A percentile compares a stretch with the other conserved stretches of the same genome.
Evolutionary conservation across 2,329 filamentous ascomycete genomes (phyloP).

Genomic region (Chaetomium globosum): DNA sequence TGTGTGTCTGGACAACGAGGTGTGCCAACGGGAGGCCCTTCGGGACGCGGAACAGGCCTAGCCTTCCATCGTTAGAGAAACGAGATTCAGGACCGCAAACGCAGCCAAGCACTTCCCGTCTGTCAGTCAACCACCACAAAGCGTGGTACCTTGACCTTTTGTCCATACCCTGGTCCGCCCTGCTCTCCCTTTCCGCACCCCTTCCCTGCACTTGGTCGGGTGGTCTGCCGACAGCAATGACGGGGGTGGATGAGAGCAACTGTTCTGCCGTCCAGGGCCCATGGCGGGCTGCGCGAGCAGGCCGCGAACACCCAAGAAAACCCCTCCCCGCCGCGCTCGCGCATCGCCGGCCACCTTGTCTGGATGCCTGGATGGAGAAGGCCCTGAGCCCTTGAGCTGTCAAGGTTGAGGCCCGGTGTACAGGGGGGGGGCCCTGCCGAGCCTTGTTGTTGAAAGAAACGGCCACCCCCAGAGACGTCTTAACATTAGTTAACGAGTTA

Average conservation of each 20-base stretch:
- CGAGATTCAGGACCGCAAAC: slow-evolving; percentile 35
- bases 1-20: background rate
- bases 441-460: slow-evolving; percentile 15
- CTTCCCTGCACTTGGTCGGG: slow-evolving; percentile 16
- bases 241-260: slow-evolving; percentile 5
- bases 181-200: slow-evolving; percentile 14
- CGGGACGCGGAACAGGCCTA: slow-evolving; percentile 24
- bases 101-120: slow-evolving; percentile 31
- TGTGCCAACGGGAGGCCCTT: slow-evolving; percentile 8
- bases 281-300: slow-evolving; percentile 13
- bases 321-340: slow-evolving; percentile 17
- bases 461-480: slow-evolving; percentile 11
- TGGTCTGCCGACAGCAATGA: slow-evolving; percentile 22
- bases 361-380: slow-evolving; percentile 1
- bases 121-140: slow-evolving; percentile 26
- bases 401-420: slow-evolving; percentile 21
- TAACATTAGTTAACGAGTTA: no score
- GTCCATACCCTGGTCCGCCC: slow-evolving; percentile 20
- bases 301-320: slow-evolving; percentile 9
- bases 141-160: slow-evolving; percentile 26
- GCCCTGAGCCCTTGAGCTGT: slow-evolving; percentile 22
- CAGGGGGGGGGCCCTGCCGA: slow-evolving; percentile 14
- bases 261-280: slow-evolving; percentile 16
- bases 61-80: slow-evolving; percentile 12
- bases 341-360: slow-evolving; percentile 13